Evolutionary conservation across 2,329 filamentous ascomycete genomes (phyloP).

Genomic region (Stagonosporopsis cucurbitacearum): DNA sequence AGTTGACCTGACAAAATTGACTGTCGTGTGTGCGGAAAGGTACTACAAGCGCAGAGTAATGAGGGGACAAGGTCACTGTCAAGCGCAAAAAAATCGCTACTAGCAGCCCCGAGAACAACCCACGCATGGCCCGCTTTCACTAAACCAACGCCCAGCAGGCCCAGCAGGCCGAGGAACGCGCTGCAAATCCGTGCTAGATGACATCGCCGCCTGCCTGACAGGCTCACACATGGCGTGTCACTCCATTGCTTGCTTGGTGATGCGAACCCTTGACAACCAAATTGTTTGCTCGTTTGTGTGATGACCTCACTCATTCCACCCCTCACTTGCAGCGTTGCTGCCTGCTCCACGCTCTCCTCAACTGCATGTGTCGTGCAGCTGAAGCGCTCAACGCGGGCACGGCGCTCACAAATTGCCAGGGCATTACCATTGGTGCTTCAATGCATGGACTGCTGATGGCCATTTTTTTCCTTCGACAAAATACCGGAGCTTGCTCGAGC

Average conservation of each 20-base stretch:
- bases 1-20: conserved; percentile 38
- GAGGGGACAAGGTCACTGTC: conserved; percentile 23
- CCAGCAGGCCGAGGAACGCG: conserved; percentile 27
- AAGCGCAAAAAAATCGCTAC: conserved; percentile 15
- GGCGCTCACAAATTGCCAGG: conserved; percentile 9
- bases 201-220: conserved; percentile 13
- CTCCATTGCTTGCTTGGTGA: conserved; percentile 7
- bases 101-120: conserved; percentile 11
- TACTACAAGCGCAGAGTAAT: conserved; percentile 30
- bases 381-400: conserved; percentile 13
- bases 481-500: conserved; percentile 24
- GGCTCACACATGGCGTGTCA: conserved; percentile 6
- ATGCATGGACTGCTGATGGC: conserved; percentile 22
- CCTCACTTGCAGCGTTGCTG: conserved; percentile 19
- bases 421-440: conserved; percentile 19
- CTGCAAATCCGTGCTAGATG: conserved; percentile 20
- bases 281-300: conserved; percentile 11
- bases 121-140: conserved; percentile 19
- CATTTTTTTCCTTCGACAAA: conserved; percentile 14
- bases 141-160: conserved; percentile 15
- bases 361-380: conserved; percentile 19
- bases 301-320: conserved; percentile 20
- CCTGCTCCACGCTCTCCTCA: conserved; percentile 15
- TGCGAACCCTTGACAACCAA: conserved; percentile 4
- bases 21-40: conserved; percentile 42